Percentiles rank a stretch among this genome's conserved stretches.
These are phyloP conservation scores for Apiospora hydei DNA, from an alignment of 2,329 filamentous ascomycete species.

Conservation along the genomic window DNA sequence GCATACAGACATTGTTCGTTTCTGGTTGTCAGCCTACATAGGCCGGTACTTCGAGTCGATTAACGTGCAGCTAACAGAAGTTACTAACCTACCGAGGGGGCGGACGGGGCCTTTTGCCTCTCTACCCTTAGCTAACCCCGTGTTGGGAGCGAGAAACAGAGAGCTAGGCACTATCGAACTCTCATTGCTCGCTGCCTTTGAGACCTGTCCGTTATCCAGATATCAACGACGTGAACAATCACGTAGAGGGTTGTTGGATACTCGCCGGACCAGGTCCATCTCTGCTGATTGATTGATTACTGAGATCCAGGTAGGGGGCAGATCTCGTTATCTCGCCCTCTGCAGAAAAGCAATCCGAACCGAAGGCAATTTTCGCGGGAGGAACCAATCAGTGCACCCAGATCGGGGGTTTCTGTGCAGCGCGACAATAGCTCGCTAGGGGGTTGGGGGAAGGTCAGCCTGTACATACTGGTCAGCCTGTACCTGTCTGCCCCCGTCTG, in stretches of 20 bases:
- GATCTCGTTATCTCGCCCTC: neutral
- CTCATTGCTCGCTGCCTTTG: neutral
- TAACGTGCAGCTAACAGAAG: neutral
- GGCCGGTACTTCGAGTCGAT: neutral
- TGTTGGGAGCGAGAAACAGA: neutral
- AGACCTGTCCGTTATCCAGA: neutral
- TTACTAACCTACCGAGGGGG: conserved; percentile 4
- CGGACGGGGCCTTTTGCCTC: neutral
- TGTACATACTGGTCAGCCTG: too few species aligned
- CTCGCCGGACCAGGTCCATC: neutral
- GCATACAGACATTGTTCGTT: neutral
- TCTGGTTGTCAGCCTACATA: neutral
- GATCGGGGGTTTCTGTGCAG: neutral
- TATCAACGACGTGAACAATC: neutral
- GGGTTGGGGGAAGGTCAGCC: neutral
- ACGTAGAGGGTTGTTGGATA: neutral
- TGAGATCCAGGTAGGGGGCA: neutral
- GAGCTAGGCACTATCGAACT: conserved; percentile 3
- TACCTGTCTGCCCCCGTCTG: too few species aligned
- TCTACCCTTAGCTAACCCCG: too few species aligned
- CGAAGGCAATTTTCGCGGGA: neutral
- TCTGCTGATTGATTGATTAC: neutral
- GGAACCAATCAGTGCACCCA: neutral
- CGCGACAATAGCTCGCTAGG: neutral
- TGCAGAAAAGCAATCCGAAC: neutral